These are phyloP conservation scores for Endotrypanum monterogeii DNA, from an alignment of 208 protist genomes.

Conservation along the genomic window DNA sequence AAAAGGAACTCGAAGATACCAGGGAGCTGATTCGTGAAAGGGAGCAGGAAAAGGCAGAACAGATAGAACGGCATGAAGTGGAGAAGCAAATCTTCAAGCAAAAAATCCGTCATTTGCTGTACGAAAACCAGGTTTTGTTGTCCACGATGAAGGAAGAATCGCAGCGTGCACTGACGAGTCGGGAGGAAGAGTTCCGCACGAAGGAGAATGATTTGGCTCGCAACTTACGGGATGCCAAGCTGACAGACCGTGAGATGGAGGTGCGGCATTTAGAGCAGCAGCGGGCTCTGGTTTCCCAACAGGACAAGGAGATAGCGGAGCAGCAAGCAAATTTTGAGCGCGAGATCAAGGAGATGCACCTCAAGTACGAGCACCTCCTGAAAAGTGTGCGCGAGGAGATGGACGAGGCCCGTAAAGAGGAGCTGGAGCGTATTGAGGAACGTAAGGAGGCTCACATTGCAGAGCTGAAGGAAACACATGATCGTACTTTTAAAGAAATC, in stretches of 20 bases:
- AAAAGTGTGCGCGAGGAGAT: slow-evolving; percentile 90
- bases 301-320: slow-evolving; percentile 88
- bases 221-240: slow-evolving; percentile 87
- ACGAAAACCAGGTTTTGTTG: slow-evolving; percentile 95
- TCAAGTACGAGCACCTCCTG: slow-evolving; percentile 94
- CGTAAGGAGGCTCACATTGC: slow-evolving; percentile 96
- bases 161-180: slow-evolving; percentile 86
- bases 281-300: slow-evolving; percentile 66
- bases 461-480: slow-evolving; percentile 95
- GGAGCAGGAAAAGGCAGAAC: slow-evolving; percentile 93
- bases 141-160: slow-evolving; percentile 88
- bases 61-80: slow-evolving; percentile 93
- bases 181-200: slow-evolving; percentile 90
- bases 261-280: slow-evolving; percentile 87
- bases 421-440: slow-evolving; percentile 96
- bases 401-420: slow-evolving; percentile 90
- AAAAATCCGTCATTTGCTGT: slow-evolving; percentile 96
- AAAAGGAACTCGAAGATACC: slow-evolving; percentile 91
- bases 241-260: slow-evolving; percentile 89
- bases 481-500: slow-evolving; percentile 96
- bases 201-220: slow-evolving; percentile 76
- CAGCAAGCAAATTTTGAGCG: slow-evolving; percentile 90
- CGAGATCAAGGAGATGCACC: slow-evolving; percentile 94
- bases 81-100: slow-evolving; percentile 97
- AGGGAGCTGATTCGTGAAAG: slow-evolving; percentile 85